Conservation (phyloP, 2,329 filamentous ascomycete genomes). For the Eurotiales sp. region DNA sequence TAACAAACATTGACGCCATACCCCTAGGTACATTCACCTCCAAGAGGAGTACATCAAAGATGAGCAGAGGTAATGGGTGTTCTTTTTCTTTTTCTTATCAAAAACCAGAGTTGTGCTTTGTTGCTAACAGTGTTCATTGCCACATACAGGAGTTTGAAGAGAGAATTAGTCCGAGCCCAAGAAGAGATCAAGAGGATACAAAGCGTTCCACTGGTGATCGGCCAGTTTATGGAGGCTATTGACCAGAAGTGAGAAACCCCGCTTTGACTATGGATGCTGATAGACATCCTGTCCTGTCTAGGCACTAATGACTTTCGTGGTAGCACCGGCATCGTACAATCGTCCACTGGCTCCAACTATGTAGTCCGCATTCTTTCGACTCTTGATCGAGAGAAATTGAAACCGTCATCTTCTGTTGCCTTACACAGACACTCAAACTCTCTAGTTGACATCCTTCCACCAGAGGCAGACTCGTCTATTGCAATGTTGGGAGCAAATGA, state of each 20-base stretch:
- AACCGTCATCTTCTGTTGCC: slow-evolving; percentile 95
- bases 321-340: slow-evolving; percentile 97
- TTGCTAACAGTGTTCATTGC: slow-evolving; percentile 15
- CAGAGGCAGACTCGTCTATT: slow-evolving; percentile 96
- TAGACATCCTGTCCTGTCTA: background rate
- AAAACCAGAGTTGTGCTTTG: background rate
- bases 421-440: slow-evolving; percentile 98
- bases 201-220: slow-evolving; percentile 95
- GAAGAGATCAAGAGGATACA: slow-evolving; percentile 99
- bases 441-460: slow-evolving; percentile 96
- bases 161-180: slow-evolving; percentile 93
- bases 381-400: slow-evolving; percentile 94
- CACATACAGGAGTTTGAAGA: slow-evolving; percentile 74
- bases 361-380: slow-evolving; percentile 97
- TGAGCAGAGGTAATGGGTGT: slow-evolving; percentile 90
- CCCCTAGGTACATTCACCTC: slow-evolving; percentile 77
- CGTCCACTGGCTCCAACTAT: slow-evolving; percentile 97
- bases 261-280: too few species aligned
- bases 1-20: slow-evolving; percentile 9
- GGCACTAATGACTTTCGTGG: slow-evolving; percentile 14
- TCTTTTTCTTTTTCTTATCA: background rate
- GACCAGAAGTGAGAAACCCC: slow-evolving; percentile 78
- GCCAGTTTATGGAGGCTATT: slow-evolving; percentile 99
- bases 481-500: slow-evolving; percentile 95
- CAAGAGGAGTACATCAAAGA: slow-evolving; percentile 99